Base-by-base conservation (phyloP, 495 filamentous ascomycete genomes). In the Neurospora terricola region DNA sequence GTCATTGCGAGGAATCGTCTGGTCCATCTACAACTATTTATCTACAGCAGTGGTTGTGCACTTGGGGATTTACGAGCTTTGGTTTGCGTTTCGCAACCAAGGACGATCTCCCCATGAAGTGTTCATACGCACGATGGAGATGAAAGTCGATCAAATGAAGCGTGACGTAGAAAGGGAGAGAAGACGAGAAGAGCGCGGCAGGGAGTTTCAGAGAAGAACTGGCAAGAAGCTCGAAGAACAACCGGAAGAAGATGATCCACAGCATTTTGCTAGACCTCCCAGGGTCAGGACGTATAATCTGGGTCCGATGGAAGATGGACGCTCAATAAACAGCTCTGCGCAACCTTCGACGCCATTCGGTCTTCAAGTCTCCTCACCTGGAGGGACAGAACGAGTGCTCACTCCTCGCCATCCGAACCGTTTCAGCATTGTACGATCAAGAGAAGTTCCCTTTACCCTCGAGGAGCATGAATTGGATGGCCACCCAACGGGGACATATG, bases 41-140 rank as follows among this genome's bases (percentile, higher is more conserved):
- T 54, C 36, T 5, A 76, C 71, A 1, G 42, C 12, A 10, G 1
- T 80, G 2, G 5, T 73, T 0, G 73, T 80, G 23, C 1, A 71
- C 0, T 66, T 70, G 5, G 78, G 78, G 12, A 8, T 81, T 1
- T 81, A 82, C 68, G 40, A 38, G n/a, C 2, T 72, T 11, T 76
- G 74, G 74, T 38, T 76, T 10, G 38, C 69, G 8, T 23, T 71
- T 40, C 59, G 69, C 36, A 38, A 72, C 16, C 40, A 42, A 42
- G 40, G 40, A 2, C 40, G 40, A 8, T 42, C 40, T 42, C 40
- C 40, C 6, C 40, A 42, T 18, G 40, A 42, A 5, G 2, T 42
- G 40, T 42, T 42, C 40, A 42, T 42, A 42, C 40, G 40, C 16
- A 42, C 16, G 8, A 18, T 42, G 40, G 40, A 42, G 2, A 42